Base-by-base conservation (phyloP, 176 grass and related monocot species). In the Oryza coarctata region DNA sequence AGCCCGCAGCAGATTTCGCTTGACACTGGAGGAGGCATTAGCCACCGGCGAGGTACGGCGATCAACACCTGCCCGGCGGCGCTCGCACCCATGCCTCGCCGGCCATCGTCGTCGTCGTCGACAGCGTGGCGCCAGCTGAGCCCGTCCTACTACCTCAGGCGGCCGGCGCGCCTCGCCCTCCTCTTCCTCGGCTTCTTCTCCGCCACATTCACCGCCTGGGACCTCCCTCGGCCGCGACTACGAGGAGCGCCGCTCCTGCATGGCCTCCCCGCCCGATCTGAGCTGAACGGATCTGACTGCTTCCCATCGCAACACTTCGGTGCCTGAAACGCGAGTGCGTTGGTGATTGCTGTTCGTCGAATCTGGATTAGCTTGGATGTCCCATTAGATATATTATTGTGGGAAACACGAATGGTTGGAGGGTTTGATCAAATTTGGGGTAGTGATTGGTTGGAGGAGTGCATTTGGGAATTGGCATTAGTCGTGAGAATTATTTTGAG, bases 91-190 rank as follows among this genome's bases (percentile, higher is more conserved):
- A 84, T 80, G 86, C 34, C 25, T 27, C 64, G 75, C 33, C 26
- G 72, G 44, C 64, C n/a, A n/a, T n/a, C 66, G 50, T 63, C 73
- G 50, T 85, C 78, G 50, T 75, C 79, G 67, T 88, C 82, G 38
- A 41, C 34, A 70, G 65, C 20, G 8, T 94, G 89, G 89, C 83
- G 89, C 71, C 83, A 91, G 71, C 80, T 94, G 20, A 87, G 86
- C 86, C 89, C 86, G 7, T 78, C 84, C 9, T 94, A 89, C 68
- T 91, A 91, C 77, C 86, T 94, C 43, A 91, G 82, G 81, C 88
- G 92, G 70, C 92, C 89, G 39, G 86, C 78, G 79, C 83, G 86
- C 68, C 77, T 91, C 3, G 86, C 73, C 39, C 66, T 89, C 67
- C 71, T 94, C 74, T 85, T 94, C 76, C 15, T 94, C 14, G 79